Conservation (phyloP, 2,329 filamentous ascomycete genomes). For the Fusarium dlaminii region DNA sequence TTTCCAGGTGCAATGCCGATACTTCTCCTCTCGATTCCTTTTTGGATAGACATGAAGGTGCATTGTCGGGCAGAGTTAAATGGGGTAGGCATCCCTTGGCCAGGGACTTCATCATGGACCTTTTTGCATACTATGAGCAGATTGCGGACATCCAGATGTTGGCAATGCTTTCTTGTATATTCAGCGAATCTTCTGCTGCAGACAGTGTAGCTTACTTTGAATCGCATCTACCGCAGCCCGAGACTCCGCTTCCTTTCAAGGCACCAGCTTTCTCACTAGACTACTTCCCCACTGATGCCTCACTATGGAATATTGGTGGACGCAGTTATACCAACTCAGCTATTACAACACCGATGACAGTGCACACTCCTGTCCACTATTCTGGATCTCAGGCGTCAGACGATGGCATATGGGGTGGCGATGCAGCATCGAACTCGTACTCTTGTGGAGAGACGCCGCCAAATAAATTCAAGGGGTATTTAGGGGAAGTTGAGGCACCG, state of each 20-base stretch:
- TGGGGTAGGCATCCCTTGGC: conserved; percentile 75
- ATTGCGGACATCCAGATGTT: conserved; percentile 75
- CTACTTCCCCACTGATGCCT: conserved; percentile 69
- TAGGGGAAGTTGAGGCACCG: conserved; percentile 57
- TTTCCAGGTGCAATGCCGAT: conserved; percentile 50
- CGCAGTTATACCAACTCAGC: conserved; percentile 64
- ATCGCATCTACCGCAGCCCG: conserved; percentile 64
- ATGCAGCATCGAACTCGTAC: conserved; percentile 66
- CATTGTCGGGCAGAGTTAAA: conserved; percentile 68
- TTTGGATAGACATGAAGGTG: conserved; percentile 22
- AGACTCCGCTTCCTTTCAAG: conserved; percentile 72
- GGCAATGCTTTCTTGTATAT: conserved; percentile 76
- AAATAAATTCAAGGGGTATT: conserved; percentile 57
- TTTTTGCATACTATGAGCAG: conserved; percentile 72
- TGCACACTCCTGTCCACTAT: conserved; percentile 64
- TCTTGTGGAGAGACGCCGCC: conserved; percentile 72
- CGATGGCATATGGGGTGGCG: conserved; percentile 61
- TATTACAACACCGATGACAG: conserved; percentile 65
- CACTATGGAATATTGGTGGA: conserved; percentile 61
- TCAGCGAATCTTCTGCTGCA: conserved; percentile 67
- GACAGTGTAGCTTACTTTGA: conserved; percentile 67
- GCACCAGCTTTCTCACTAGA: conserved; percentile 73
- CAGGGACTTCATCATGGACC: conserved; percentile 65
- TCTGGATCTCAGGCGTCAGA: conserved; percentile 68
- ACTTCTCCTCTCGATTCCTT: conserved; percentile 14